Evolutionary conservation across 169 alveolate genomes (phyloP).

Genomic region (Plasmodium knowlesi): DNA sequence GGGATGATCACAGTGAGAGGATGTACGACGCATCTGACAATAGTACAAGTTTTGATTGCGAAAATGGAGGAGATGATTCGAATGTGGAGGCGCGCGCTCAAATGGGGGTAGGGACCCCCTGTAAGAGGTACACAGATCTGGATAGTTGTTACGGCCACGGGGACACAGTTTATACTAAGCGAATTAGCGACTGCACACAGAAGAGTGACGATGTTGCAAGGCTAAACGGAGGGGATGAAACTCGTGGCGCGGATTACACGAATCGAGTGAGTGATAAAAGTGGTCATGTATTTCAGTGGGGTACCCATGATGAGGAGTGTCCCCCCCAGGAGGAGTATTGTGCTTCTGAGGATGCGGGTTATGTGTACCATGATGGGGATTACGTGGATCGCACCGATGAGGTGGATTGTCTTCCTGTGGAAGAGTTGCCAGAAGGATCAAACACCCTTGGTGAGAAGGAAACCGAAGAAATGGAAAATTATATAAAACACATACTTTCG

Average conservation of each 20-base stretch:
- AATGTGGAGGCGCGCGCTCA: background rate
- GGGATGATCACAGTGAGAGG: background rate
- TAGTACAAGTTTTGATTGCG: background rate
- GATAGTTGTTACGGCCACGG: background rate
- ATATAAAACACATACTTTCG: conserved; percentile 8
- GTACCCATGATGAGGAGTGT: background rate
- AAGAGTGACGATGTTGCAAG: background rate
- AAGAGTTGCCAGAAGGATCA: background rate
- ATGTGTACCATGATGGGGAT: background rate
- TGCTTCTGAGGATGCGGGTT: background rate
- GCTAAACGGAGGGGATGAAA: background rate
- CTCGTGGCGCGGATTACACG: background rate
- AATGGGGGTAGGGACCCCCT: background rate
- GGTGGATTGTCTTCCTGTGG: background rate
- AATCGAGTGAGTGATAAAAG: background rate
- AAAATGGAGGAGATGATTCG: background rate
- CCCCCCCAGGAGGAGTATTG: background rate
- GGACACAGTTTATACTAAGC: background rate
- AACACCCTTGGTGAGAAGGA: background rate
- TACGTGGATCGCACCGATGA: background rate
- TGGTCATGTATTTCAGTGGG: background rate
- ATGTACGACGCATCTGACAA: background rate
- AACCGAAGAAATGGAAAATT: background rate
- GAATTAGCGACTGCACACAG: background rate
- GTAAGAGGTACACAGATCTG: background rate